Conservation (phyloP, 2,329 filamentous ascomycete genomes). For the Penicillium verrucosum region DNA sequence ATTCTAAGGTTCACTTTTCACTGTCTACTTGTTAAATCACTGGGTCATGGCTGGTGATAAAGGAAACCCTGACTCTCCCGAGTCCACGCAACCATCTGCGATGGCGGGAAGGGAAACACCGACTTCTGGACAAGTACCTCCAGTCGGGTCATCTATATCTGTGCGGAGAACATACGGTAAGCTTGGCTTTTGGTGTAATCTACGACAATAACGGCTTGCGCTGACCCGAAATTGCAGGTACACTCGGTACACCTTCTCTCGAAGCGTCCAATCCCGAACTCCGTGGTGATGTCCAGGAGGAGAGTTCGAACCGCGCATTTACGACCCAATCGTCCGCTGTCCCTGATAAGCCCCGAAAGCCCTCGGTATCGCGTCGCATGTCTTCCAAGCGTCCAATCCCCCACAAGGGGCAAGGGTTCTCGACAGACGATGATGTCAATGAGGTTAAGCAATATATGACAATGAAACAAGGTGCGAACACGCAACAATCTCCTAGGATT, state of each 20-base stretch:
- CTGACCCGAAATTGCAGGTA: slow-evolving; percentile 25
- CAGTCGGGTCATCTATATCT: slow-evolving; percentile 14
- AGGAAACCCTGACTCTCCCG: slow-evolving; percentile 10
- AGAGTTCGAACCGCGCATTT: slow-evolving; percentile 30
- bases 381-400: slow-evolving; percentile 70
- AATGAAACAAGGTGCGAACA: slow-evolving; percentile 34
- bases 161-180: slow-evolving; percentile 32
- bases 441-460: slow-evolving; percentile 72
- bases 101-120: neutral
- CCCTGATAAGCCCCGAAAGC: slow-evolving; percentile 61
- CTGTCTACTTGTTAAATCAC: slow-evolving; percentile 3
- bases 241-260: slow-evolving; percentile 26
- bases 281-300: slow-evolving; percentile 32
- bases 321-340: slow-evolving; percentile 47
- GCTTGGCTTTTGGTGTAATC: slow-evolving; percentile 19
- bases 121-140: slow-evolving; percentile 4
- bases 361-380: slow-evolving; percentile 66
- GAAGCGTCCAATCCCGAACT: slow-evolving; percentile 22
- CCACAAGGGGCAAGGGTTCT: slow-evolving; percentile 81
- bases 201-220: neutral
- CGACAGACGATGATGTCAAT: slow-evolving; percentile 78
- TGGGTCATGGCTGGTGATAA: slow-evolving; percentile 18
- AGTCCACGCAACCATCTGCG: slow-evolving; percentile 11
- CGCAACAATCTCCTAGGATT: slow-evolving; percentile 35
- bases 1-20: neutral